Conservation (phyloP, 306 rosid species). For the Rubus parviflorus region DNA sequence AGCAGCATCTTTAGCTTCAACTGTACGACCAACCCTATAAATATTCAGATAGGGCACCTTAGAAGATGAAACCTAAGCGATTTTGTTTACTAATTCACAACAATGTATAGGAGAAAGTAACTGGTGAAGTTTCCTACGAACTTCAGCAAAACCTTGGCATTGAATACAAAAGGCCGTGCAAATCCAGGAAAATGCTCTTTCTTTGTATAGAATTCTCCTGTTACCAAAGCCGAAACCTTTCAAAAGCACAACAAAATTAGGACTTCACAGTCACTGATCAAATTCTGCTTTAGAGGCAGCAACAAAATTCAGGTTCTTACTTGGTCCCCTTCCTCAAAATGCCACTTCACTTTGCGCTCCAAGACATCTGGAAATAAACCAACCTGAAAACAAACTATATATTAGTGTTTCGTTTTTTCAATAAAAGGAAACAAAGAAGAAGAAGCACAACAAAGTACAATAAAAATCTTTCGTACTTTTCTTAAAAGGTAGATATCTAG, state of each 20-base stretch:
- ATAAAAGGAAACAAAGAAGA: background rate
- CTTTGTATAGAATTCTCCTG: constrained; percentile 90
- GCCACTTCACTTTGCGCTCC: constrained; percentile 79
- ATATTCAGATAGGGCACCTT: constrained; percentile 14
- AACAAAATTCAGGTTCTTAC: constrained; percentile 42
- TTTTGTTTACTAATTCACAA: constrained; percentile 20
- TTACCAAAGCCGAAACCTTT: constrained; percentile 91
- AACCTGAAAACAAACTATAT: constrained; percentile 54
- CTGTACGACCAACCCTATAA: constrained; percentile 71
- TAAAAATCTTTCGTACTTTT: constrained; percentile 44
- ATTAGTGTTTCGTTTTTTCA: background rate
- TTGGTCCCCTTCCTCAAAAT: constrained; percentile 89
- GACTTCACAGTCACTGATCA: constrained; percentile 5
- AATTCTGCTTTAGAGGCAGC: constrained; percentile 18
- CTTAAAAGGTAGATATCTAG: constrained; percentile 69
- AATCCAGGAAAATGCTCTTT: constrained; percentile 96
- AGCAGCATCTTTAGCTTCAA: constrained; percentile 93
- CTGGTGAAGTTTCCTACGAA: constrained; percentile 36
- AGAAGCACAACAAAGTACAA: background rate
- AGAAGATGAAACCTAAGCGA: constrained; percentile 22
- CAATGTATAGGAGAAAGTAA: constrained; percentile 12
- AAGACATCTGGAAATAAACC: constrained; percentile 94
- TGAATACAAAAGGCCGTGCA: constrained; percentile 88
- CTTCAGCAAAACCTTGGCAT: constrained; percentile 89
- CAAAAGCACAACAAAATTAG: constrained; percentile 25